phyloP scores from a whole-genome alignment of 805 yeast genomes.

The Yamadazyma nakazawae region DNA sequence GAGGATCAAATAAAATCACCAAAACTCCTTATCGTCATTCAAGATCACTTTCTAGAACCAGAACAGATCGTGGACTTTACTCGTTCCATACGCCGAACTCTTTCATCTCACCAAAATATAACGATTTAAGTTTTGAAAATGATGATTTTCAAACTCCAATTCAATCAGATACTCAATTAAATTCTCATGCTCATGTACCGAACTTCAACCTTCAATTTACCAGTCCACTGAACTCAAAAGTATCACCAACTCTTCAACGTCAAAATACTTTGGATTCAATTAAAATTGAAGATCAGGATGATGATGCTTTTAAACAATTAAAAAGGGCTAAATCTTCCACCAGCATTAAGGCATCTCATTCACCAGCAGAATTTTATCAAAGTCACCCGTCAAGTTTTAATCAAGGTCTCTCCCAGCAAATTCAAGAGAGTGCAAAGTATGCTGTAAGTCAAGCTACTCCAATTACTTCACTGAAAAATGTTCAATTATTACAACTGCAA shows the following conservation, averaged over 20 bases:
- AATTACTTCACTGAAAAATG: constrained; percentile 7
- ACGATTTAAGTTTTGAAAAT: constrained; percentile 16
- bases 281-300: constrained; percentile 37
- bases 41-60: constrained; percentile 39
- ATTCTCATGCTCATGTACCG: constrained; percentile 1
- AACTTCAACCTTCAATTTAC: constrained; percentile 9
- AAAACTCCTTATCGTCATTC: constrained; percentile 41
- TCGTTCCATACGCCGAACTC: constrained; percentile 30
- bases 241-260: constrained; percentile 17
- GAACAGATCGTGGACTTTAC: constrained; percentile 28
- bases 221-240: constrained; percentile 4
- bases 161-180: constrained; percentile 16
- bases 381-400: constrained; percentile 2
- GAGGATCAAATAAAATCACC: constrained; percentile 19
- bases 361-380: constrained; percentile 3
- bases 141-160: constrained; percentile 25
- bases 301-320: constrained; percentile 42
- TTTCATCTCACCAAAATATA: constrained; percentile 24
- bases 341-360: not conserved
- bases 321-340: constrained; percentile 34
- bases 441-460: constrained; percentile 2
- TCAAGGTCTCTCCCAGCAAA: not conserved
- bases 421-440: not conserved
- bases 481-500: constrained; percentile 28
- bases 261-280: constrained; percentile 31